Conservation (phyloP, 2,329 filamentous ascomycete genomes). For the Falciphora oryzae region DNA sequence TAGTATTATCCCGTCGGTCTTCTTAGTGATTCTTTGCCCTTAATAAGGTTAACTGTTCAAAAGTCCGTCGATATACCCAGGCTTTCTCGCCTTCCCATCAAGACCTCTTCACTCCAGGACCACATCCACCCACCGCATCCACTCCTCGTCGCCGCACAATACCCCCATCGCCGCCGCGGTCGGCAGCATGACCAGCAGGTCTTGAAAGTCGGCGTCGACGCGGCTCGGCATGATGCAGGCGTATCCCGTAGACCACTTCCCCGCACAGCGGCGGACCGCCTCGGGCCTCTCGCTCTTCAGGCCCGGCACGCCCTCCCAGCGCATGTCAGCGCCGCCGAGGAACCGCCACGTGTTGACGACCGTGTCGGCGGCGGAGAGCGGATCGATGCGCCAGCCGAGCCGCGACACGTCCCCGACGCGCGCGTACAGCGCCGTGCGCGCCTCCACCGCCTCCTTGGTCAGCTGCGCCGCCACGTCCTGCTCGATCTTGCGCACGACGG, state of each 20-base stretch:
- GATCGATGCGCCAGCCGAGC: not conserved
- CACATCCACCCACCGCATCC: constrained; percentile 5
- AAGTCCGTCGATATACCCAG: not conserved
- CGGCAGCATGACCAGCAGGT: constrained; percentile 5
- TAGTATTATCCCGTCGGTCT: too few species aligned
- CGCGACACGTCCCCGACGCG: not conserved
- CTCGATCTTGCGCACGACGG: not conserved
- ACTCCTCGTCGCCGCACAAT: not conserved
- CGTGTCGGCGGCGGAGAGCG: too few species aligned
- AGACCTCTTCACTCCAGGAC: not conserved
- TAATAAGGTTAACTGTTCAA: not conserved
- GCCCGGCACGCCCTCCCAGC: not conserved
- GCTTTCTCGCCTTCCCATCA: not conserved
- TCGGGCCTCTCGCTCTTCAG: constrained; percentile 1
- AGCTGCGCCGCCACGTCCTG: not conserved
- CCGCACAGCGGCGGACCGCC: constrained; percentile 1
- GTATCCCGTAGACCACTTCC: not conserved
- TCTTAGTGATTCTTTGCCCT: too few species aligned
- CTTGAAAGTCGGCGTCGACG: not conserved
- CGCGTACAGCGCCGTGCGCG: constrained; percentile 2
- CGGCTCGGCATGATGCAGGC: not conserved
- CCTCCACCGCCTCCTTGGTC: not conserved
- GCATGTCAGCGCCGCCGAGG: constrained; percentile 4
- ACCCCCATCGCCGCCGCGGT: not conserved
- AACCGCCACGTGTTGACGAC: not conserved